These are phyloP conservation scores for Gaertneriomyces semiglobifer DNA, from an alignment of 192 early-diverging fungal species.

Conservation along the genomic window DNA sequence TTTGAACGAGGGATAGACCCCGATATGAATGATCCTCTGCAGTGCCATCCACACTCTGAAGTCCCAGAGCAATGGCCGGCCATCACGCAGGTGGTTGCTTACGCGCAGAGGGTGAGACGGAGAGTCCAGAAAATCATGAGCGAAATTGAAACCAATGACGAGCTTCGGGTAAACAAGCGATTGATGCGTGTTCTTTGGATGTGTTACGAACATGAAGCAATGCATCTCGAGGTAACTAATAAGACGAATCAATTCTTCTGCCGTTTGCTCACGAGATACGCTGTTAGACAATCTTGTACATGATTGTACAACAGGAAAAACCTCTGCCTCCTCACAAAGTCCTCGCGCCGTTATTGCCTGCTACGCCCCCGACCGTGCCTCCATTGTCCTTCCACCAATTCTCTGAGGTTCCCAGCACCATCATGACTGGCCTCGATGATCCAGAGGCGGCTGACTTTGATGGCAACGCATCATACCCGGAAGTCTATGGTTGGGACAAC, in stretches of 20 bases:
- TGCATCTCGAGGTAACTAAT: constrained; percentile 73
- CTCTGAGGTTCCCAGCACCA: constrained; percentile 11
- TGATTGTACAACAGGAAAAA: constrained; percentile 71
- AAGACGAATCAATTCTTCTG: background rate
- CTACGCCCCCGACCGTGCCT: constrained; percentile 13
- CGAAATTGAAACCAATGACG: constrained; percentile 15
- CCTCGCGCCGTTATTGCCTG: constrained; percentile 14
- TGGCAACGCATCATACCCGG: constrained; percentile 11
- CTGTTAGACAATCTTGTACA: constrained; percentile 74
- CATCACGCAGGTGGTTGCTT: constrained; percentile 62
- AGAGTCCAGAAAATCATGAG: constrained; percentile 49
- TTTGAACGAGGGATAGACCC: constrained; percentile 97
- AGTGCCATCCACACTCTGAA: constrained; percentile 75
- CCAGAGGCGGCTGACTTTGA: constrained; percentile 42
- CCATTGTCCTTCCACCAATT: constrained; percentile 21
- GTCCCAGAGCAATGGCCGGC: constrained; percentile 69
- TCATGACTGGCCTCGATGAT: constrained; percentile 64
- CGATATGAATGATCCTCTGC: constrained; percentile 61
- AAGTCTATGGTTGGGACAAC: constrained; percentile 86
- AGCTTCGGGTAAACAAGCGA: constrained; percentile 22
- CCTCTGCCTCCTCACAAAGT: constrained; percentile 48
- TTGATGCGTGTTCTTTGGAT: constrained; percentile 72
- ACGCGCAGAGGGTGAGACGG: constrained; percentile 60
- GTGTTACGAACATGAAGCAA: constrained; percentile 89
- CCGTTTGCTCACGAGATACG: background rate